These are phyloP conservation scores for Cryptococcus floricola DNA, from an alignment of 1,284 basidiomycete genomes.

Conservation along the genomic window DNA sequence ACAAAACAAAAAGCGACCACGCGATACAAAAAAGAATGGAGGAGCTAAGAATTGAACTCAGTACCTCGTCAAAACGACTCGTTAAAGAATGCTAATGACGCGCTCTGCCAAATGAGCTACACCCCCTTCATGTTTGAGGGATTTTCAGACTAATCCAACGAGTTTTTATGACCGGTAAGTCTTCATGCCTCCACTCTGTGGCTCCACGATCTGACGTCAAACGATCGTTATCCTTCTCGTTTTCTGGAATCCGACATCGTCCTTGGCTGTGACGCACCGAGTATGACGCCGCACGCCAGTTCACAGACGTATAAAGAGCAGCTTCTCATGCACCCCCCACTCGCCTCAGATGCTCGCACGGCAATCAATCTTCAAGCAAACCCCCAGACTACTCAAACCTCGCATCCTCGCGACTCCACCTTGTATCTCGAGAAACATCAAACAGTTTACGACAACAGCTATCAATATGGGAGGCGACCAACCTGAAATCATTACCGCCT, in stretches of 20 bases:
- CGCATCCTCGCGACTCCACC: neutral
- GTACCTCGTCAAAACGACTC: constrained; percentile 2
- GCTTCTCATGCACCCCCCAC: neutral
- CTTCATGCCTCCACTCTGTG: neutral
- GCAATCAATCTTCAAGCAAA: constrained; percentile 2
- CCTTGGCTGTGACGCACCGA: too few relatives aligned
- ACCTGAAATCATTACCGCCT: constrained; percentile 37
- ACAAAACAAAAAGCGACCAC: too few relatives aligned
- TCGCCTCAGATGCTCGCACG: constrained; percentile 4
- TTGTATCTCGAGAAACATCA: neutral
- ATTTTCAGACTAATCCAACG: neutral
- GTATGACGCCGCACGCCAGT: neutral
- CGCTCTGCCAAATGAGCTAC: constrained; percentile 8
- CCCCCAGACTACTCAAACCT: neutral
- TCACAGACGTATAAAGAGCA: neutral
- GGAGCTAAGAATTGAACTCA: constrained; percentile 7
- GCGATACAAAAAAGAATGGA: neutral
- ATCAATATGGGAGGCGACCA: constrained; percentile 28
- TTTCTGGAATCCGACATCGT: too few relatives aligned
- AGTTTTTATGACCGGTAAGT: neutral
- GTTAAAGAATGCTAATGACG: constrained; percentile 3
- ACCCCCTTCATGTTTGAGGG: neutral
- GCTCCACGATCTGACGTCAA: neutral
- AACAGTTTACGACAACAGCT: constrained; percentile 14
- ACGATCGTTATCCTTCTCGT: too few relatives aligned